These are phyloP conservation scores for Coniochaeta ligniaria DNA, from an alignment of 2,329 filamentous ascomycete species.

Conservation along the genomic window DNA sequence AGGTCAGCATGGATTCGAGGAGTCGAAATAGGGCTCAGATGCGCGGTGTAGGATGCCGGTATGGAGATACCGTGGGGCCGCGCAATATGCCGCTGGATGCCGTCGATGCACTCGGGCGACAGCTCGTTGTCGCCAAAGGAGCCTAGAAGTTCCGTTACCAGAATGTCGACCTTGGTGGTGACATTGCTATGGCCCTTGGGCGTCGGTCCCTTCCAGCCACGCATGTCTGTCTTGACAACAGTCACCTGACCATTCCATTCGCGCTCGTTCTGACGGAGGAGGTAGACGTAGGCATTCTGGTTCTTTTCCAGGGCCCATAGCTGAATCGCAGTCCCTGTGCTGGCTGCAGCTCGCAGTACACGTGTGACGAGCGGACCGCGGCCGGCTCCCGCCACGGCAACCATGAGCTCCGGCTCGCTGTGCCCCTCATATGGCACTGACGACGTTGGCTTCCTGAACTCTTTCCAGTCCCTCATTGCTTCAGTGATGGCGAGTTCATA, in stretches of 20 bases:
- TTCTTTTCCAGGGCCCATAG: constrained; percentile 97
- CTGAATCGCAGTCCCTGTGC: constrained; percentile 69
- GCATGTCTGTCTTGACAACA: constrained; percentile 95
- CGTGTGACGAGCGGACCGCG: constrained; percentile 87
- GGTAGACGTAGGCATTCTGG: constrained; percentile 90
- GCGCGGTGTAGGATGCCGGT: constrained; percentile 85
- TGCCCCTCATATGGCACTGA: constrained; percentile 33
- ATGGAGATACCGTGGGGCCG: constrained; percentile 83
- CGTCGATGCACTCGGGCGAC: constrained; percentile 88
- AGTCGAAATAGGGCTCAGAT: constrained; percentile 84
- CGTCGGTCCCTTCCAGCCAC: constrained; percentile 81
- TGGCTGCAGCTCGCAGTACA: constrained; percentile 71
- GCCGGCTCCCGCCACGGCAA: constrained; percentile 89
- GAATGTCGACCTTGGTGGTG: constrained; percentile 70
- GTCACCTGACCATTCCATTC: constrained; percentile 78
- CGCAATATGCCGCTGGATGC: constrained; percentile 83
- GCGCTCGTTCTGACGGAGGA: constrained; percentile 76
- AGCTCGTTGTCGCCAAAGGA: constrained; percentile 97
- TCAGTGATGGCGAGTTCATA: constrained; percentile 81
- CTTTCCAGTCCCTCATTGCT: constrained; percentile 73
- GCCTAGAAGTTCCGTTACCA: constrained; percentile 88
- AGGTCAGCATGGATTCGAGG: constrained; percentile 83
- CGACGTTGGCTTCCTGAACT: constrained; percentile 65
- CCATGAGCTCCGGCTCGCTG: constrained; percentile 46
- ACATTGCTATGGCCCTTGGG: constrained; percentile 30